Evolutionary conservation across 805 yeast species (phyloP), one percentile per base, ranked within the genome.

Genomic region (Wickerhamiella brachini): DNA sequence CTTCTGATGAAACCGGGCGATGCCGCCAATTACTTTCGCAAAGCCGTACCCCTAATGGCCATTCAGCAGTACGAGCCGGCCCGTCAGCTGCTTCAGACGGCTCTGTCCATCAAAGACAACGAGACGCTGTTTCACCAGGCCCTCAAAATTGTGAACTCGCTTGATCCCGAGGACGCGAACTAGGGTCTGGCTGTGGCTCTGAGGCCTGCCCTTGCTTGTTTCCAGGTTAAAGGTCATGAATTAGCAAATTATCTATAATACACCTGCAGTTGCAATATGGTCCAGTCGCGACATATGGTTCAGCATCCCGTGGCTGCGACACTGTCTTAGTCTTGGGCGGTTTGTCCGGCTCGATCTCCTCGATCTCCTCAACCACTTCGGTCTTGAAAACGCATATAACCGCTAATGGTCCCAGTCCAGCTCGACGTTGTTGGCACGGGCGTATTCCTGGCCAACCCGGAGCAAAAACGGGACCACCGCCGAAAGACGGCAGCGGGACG

Each of bases 21-120:
- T 45, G 60, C 69, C 10, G 59, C 61, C 51, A 62, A 63, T 49
- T 62, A 64, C 52, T 64, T 52, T 52, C 59, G 73, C 45, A 63
- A 65, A 53, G 73, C 68, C 12, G 52, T 59, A 44, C 52, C 60
- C 37, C 51, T 65, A 41, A 44, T 54, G 26, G 49, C 53, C 17
- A 55, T 62, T 45, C 62, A 61, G 38, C 54, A 56, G 38, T 26
- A 49, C 31, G 55, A 48, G 20, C 65, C 62, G 41, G 67, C 69
- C 5, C 56, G 52, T 42, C 57, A 58, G 38, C 51, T 56, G 29
- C 50, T 59, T n/a, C 54, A 49, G 34, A 53, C 58, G 12, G 66
- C 65, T 20, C 20, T 55, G 18, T 53, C 56, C 23, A 50, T 55
- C 45, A 56, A 54, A 9, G 62, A 62, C 3, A 49, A 49, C 31